Conservation (phyloP, 305 asterid genomes). For the Fraxinus albicans region DNA sequence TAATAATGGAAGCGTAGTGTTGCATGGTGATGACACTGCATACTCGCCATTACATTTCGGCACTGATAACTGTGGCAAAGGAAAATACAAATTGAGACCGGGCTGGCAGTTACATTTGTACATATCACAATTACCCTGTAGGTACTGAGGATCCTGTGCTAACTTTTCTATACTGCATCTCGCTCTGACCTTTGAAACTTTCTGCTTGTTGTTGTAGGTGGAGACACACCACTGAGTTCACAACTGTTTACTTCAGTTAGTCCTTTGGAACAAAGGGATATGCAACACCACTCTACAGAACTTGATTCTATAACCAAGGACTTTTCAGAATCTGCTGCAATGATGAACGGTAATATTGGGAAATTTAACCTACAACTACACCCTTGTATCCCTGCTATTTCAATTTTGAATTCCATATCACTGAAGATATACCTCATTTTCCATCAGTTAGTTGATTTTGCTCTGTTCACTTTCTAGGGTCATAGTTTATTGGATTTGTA, state of each 20-base stretch:
- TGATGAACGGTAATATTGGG: constrained; percentile 41
- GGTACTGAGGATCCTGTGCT: constrained; percentile 32
- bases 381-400: background rate
- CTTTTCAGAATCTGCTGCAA: constrained; percentile 24
- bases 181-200: background rate
- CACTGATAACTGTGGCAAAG: constrained; percentile 33
- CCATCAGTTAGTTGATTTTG: background rate
- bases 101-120: constrained; percentile 80
- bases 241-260: constrained; percentile 41
- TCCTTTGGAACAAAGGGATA: constrained; percentile 25
- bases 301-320: background rate
- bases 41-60: constrained; percentile 39
- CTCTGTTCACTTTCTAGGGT: background rate
- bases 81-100: constrained; percentile 49
- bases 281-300: constrained; percentile 16
- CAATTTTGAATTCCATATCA: background rate
- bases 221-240: constrained; percentile 54
- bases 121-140: constrained; percentile 87
- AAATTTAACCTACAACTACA: background rate
- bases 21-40: constrained; percentile 29
- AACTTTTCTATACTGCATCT: constrained; percentile 15
- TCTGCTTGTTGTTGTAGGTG: constrained; percentile 52
- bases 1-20: constrained; percentile 23
- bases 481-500: background rate
- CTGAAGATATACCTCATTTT: background rate